These are phyloP conservation scores for Amylocarpus encephaloides DNA, from an alignment of 2,329 filamentous ascomycete species.

Conservation along the genomic window DNA sequence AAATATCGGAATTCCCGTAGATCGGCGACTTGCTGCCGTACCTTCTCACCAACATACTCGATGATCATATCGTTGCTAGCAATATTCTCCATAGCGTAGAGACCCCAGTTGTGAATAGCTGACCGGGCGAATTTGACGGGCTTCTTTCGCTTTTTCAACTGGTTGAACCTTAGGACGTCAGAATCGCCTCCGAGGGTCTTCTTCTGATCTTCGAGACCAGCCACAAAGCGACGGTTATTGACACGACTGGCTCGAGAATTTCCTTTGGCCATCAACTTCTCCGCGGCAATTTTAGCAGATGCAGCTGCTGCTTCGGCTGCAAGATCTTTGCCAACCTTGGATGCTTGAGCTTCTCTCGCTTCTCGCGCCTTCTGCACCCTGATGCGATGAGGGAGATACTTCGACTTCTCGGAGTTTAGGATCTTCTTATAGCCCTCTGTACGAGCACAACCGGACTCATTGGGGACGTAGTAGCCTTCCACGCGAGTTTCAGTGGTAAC, in stretches of 20 bases:
- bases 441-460: conserved; percentile 75
- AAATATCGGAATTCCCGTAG: conserved; percentile 87
- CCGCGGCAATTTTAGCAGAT: conserved; percentile 60
- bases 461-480: conserved; percentile 74
- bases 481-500: conserved; percentile 39
- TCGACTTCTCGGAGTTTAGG: conserved; percentile 93
- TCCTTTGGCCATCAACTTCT: conserved; percentile 77
- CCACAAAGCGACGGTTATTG: conserved; percentile 89
- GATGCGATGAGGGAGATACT: conserved; percentile 95
- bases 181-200: conserved; percentile 76
- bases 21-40: conserved; percentile 95
- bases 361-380: conserved; percentile 89
- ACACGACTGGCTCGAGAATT: conserved; percentile 90
- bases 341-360: conserved; percentile 73
- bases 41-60: conserved; percentile 97
- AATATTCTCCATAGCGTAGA: conserved; percentile 97
- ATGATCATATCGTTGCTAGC: conserved; percentile 99
- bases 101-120: conserved; percentile 96
- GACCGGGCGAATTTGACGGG: conserved; percentile 96
- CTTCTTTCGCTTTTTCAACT: conserved; percentile 99
- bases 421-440: conserved; percentile 96
- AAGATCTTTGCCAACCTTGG: conserved; percentile 61
- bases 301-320: conserved; percentile 62
- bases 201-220: conserved; percentile 93
- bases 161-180: conserved; percentile 94